Evolutionary conservation across 257 asterid species (phyloP).

Genomic region (Solanum piurae): DNA sequence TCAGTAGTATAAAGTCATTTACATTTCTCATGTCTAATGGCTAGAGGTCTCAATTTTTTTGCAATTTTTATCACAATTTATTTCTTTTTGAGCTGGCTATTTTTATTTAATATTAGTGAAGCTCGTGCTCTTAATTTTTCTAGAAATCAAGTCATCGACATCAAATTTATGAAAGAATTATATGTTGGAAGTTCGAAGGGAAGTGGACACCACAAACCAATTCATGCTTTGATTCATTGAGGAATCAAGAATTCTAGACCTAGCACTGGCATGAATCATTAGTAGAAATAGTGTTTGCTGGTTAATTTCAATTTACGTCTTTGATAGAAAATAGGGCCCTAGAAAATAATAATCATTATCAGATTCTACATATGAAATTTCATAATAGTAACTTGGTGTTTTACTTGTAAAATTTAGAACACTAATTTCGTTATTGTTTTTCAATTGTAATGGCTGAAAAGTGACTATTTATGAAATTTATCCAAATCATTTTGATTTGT

Average conservation of each 20-base stretch:
- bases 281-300: not conserved
- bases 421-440: not conserved
- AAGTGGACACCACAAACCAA: conserved; percentile 3
- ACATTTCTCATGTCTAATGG: not conserved
- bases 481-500: too few species aligned
- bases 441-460: too few species aligned
- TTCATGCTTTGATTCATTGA: not conserved
- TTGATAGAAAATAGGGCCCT: not conserved
- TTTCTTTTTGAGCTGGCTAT: not conserved
- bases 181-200: not conserved
- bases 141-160: not conserved
- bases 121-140: conserved; percentile 7
- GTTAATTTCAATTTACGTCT: not conserved
- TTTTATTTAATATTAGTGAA: not conserved
- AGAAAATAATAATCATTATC: not conserved
- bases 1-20: not conserved
- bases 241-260: conserved; percentile 18
- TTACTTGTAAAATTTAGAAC: not conserved
- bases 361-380: not conserved
- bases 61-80: not conserved
- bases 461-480: not conserved
- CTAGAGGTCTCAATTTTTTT: not conserved
- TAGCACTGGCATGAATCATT: conserved; percentile 1
- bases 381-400: not conserved
- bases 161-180: not conserved